Evolutionary conservation across 2,329 filamentous ascomycete genomes (phyloP), one percentile per base, ranked within the genome.

Genomic region (Colletotrichum sp.): DNA sequence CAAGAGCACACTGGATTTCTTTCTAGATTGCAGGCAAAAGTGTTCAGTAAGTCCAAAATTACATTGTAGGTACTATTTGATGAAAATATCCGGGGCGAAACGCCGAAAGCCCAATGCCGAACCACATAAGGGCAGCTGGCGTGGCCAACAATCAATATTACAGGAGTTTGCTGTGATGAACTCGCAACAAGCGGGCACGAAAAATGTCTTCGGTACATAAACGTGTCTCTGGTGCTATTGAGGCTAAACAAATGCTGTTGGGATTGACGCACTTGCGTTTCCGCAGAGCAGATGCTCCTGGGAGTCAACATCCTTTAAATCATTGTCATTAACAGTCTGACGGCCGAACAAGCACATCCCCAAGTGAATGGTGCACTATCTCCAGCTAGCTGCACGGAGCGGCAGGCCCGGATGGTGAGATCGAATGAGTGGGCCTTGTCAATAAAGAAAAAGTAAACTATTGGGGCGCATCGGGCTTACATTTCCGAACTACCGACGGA

Each of bases 391-490:
- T 48, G 19, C 44, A 48, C 19, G 0, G 22, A 48, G 44, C 44
- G 44, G 44, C 44, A 48, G 44, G 11, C 44, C 3, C n/a, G 44
- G 44, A 48, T 22, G n/a, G 2, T 2, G n/a, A 22, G 44, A 48
- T 48, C n/a, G 44, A 22, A 4, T 12, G 44, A 48, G 44, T 48
- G 44, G 44, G 44, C 6, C 44, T 13, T 22, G 44, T 5, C n/a
- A 52, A 52, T 22, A 52, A 52, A 0, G n/a, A 52, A n/a, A 13
- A 22, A 52, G 44, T 25, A 22, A 63, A n/a, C 28, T 22, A 63
- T 63, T 63, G 59, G 59, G 59, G 30, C 59, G 59, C 59, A 63
- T 36, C 30, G 28, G 59, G 30, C 28, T 61, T 34, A 22, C 30
- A 32, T 28, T 32, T 61, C 59, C 27, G 28, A 28, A 59, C 11